Evolutionary conservation across 2,329 filamentous ascomycete genomes (phyloP).

Genomic region (Xylariaceae sp.): DNA sequence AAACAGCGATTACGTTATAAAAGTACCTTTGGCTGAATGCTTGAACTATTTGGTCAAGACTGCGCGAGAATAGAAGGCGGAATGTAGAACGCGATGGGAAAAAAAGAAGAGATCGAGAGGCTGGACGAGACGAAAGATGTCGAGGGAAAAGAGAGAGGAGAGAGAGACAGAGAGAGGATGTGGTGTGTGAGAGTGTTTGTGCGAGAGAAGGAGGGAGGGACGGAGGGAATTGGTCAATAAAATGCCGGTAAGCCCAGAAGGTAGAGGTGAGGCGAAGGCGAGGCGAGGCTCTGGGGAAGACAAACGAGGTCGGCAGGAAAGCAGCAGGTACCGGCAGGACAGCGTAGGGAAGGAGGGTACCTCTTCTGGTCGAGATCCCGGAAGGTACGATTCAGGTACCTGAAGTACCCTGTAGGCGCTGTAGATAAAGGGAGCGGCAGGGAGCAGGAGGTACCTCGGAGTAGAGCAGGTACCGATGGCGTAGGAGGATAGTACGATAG

Average conservation of each 20-base stretch:
- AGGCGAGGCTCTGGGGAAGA: conserved; percentile 5
- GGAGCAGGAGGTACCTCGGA: background rate
- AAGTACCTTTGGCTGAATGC: background rate
- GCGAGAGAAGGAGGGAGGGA: background rate
- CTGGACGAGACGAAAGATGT: background rate
- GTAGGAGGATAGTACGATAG: no score
- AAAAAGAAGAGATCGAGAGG: background rate
- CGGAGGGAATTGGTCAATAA: background rate
- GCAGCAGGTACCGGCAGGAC: background rate
- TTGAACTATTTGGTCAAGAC: background rate
- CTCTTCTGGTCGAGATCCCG: no score
- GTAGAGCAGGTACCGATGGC: background rate
- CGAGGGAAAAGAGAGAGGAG: background rate
- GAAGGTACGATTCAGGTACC: background rate
- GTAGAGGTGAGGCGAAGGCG: conserved; percentile 2
- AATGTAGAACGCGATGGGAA: background rate
- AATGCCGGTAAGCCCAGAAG: background rate
- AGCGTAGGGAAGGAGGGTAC: no score
- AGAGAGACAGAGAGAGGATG: background rate
- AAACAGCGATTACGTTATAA: background rate
- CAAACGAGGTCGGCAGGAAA: background rate
- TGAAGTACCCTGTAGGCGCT: background rate
- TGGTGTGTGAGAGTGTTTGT: background rate
- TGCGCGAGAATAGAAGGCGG: background rate
- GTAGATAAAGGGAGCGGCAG: background rate